Evolutionary conservation across 2,329 filamentous ascomycete genomes (phyloP).

Genomic region (Diaporthe helianthi): DNA sequence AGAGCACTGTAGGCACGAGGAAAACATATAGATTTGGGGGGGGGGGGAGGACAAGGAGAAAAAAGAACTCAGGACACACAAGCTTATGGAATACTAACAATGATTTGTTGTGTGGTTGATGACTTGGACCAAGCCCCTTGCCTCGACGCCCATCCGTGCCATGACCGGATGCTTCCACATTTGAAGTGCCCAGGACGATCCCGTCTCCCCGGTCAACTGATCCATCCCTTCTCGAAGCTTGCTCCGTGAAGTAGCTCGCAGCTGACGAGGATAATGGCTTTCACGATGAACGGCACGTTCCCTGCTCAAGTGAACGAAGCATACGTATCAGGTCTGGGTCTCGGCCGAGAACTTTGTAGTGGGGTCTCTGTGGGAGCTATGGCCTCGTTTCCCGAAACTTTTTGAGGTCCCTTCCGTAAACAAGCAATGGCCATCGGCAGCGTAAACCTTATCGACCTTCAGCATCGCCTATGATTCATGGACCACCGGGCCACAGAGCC

Average conservation of each 20-base stretch:
- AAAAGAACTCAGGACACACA: neutral
- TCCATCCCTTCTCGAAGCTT: neutral
- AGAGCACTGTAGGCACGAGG: constrained; percentile 1
- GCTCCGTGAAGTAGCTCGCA: neutral
- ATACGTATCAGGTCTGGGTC: neutral
- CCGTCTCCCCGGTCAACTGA: neutral
- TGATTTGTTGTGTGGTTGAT: neutral
- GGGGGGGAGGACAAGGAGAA: too few relatives aligned
- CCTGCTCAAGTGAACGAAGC: neutral
- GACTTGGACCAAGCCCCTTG: too few relatives aligned
- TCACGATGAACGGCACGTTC: neutral
- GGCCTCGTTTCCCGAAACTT: constrained; percentile 12
- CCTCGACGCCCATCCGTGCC: neutral
- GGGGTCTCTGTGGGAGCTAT: constrained; percentile 11
- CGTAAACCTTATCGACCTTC: constrained; percentile 10
- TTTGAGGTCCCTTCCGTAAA: neutral
- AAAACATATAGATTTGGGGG: constrained; percentile 1
- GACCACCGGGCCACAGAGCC: neutral
- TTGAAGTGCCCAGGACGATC: neutral
- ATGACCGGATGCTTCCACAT: neutral
- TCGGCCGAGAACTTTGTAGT: neutral
- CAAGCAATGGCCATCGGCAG: constrained; percentile 7
- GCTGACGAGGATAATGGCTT: neutral
- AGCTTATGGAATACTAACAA: neutral
- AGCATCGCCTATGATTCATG: constrained; percentile 8